Base-by-base conservation (phyloP, 2,329 filamentous ascomycete species). In the Lecanicillium sp. region DNA sequence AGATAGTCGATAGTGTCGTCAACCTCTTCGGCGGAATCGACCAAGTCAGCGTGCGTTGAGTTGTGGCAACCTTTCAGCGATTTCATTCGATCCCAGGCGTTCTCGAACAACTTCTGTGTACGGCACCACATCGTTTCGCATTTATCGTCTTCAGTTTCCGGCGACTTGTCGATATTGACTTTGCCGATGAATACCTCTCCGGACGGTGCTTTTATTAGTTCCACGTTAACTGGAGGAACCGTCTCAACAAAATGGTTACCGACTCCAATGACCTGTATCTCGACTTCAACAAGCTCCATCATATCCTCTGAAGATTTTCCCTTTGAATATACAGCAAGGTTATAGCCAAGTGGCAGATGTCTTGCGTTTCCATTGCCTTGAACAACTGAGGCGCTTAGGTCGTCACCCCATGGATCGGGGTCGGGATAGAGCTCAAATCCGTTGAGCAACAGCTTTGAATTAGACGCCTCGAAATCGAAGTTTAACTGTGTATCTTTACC, bases 181-280 rank as follows among this genome's bases (percentile, higher is more conserved):
- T 60, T 59, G 31, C 62, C 66, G 46, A 84, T 75, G 54, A 75
- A 57, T 28, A 83, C 62, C 35, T 72, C 69, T 38, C 69, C 70
- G 13, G 59, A 59, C 4, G 68, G 64, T 1, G 72, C 75, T 63
- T 79, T 73, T 54, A 86, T 64, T 14, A 85, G 62, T 48, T 72
- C 73, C 33, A 85, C 63, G 33, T 73, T 69, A 41, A 86, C 65
- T 19, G 62, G 61, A 28, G 73, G 70, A 17, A 80, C 63, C 17
- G 60, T 66, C 32, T 73, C 60, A 39, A 82, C 57, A 42, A 78
- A 75, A 31, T 64, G 60, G 38, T 67, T 58, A 41, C 73, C 75
- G 18, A 83, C 71, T 53, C 78, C 70, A 43, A 78, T 67, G 44
- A 84, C 69, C 46, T 75, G 66, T 28, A 83, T 58, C 45, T 73